Evolutionary conservation across 23 red algal genomes (phyloP).

Genomic region (Gracilariopsis chorda): DNA sequence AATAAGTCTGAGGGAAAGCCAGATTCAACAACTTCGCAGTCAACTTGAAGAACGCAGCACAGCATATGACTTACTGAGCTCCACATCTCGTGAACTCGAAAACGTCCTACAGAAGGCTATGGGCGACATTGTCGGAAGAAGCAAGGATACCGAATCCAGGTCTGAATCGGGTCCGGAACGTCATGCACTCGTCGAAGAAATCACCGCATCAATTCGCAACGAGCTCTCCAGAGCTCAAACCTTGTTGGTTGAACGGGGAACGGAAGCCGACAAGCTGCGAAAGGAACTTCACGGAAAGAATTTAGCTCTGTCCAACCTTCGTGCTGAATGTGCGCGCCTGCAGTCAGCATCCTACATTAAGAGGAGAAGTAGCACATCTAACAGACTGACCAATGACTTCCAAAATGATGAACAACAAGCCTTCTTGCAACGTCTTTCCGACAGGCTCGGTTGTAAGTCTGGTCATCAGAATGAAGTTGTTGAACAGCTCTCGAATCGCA

Average conservation of each 20-base stretch:
- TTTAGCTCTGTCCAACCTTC: neutral
- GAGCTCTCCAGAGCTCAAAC: conserved; percentile 28
- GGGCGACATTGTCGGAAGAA: neutral
- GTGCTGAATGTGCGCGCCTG: neutral
- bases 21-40: conserved; percentile 2
- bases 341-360: neutral
- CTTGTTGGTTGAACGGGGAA: neutral
- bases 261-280: conserved; percentile 1
- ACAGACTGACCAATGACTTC: neutral
- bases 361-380: neutral
- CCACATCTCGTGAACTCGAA: conserved; percentile 25
- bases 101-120: conserved; percentile 14
- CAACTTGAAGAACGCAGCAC: conserved; percentile 48
- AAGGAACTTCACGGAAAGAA: conserved; percentile 4
- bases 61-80: conserved; percentile 2
- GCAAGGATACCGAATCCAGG: neutral
- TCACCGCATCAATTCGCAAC: neutral
- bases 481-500: conserved; percentile 19
- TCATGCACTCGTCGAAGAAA: conserved; percentile 7
- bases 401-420: conserved; percentile 8
- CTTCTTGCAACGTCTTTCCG: conserved; percentile 56
- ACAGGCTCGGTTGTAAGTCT: conserved; percentile 26
- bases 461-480: conserved; percentile 12
- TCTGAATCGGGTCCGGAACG: neutral
- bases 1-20: conserved; percentile 1